A percentile compares a stretch with the other conserved stretches of the same genome.
Evolutionary conservation across 2,329 filamentous ascomycete genomes (phyloP).

Genomic region (Penicillium sp.): DNA sequence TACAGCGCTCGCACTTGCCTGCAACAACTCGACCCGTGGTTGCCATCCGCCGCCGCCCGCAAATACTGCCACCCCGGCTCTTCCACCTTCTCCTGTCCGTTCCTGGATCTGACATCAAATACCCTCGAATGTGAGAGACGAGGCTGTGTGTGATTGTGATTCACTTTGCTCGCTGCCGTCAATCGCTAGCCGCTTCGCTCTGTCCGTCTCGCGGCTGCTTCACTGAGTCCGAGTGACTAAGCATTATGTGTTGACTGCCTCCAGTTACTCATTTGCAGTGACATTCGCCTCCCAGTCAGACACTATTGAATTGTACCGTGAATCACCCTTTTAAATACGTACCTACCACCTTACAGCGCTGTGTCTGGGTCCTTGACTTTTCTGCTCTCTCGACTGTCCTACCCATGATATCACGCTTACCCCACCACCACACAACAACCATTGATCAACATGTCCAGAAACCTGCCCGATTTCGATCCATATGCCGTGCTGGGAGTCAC

Average conservation of each 20-base stretch:
- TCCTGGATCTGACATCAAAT: background rate
- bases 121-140: background rate
- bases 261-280: background rate
- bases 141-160: conserved; percentile 4
- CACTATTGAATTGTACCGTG: conserved; percentile 1
- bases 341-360: background rate
- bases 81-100: background rate
- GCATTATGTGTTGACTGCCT: conserved; percentile 7
- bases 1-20: no score
- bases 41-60: conserved; percentile 11
- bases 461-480: conserved; percentile 58
- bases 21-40: background rate
- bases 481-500: conserved; percentile 73
- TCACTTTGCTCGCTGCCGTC: conserved; percentile 1
- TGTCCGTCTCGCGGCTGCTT: background rate
- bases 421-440: conserved; percentile 2
- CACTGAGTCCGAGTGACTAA: background rate
- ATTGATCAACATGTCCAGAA: conserved; percentile 21
- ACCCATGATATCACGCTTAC: conserved; percentile 5
- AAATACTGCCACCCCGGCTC: conserved; percentile 14
- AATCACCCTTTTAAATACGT: background rate
- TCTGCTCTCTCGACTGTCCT: background rate
- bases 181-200: conserved; percentile 3
- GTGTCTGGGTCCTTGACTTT: background rate
- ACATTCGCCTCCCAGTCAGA: conserved; percentile 6